These are phyloP conservation scores for Angophora floribunda DNA, from an alignment of 345 rosid genomes.

Conservation along the genomic window DNA sequence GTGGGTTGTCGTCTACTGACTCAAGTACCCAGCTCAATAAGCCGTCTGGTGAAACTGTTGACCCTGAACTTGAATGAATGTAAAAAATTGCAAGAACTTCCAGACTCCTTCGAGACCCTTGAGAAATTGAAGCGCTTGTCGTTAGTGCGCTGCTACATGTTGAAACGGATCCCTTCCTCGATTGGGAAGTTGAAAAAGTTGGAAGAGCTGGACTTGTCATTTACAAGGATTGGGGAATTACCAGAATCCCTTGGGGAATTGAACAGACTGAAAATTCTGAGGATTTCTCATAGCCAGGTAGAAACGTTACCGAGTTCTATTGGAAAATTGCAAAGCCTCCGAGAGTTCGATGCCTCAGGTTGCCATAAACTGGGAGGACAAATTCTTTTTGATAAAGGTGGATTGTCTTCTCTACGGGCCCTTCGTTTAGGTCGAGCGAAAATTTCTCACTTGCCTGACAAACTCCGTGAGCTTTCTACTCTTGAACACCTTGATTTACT, in stretches of 20 bases:
- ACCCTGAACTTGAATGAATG: not conserved
- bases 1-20: not conserved
- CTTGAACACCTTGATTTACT: not conserved
- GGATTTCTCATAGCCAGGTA: not conserved
- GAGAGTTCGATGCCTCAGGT: not conserved
- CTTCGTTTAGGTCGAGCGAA: not conserved
- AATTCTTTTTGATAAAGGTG: fast-evolving
- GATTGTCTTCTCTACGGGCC: not conserved
- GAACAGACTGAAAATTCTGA: not conserved
- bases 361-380: not conserved
- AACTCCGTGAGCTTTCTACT: not conserved
- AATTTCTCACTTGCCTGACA: not conserved
- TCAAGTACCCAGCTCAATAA: not conserved
- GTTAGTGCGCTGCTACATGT: not conserved
- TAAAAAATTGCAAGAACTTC: not conserved
- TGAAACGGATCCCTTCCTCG: not conserved
- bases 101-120: not conserved
- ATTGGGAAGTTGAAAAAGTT: not conserved
- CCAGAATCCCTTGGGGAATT: not conserved
- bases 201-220: not conserved
- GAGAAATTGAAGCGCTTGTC: not conserved
- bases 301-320: not conserved
- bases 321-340: not conserved
- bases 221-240: not conserved
- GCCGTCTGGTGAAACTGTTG: not conserved